Conservation (phyloP, 106 monocot genomes). For the Iris macrosiphon region DNA sequence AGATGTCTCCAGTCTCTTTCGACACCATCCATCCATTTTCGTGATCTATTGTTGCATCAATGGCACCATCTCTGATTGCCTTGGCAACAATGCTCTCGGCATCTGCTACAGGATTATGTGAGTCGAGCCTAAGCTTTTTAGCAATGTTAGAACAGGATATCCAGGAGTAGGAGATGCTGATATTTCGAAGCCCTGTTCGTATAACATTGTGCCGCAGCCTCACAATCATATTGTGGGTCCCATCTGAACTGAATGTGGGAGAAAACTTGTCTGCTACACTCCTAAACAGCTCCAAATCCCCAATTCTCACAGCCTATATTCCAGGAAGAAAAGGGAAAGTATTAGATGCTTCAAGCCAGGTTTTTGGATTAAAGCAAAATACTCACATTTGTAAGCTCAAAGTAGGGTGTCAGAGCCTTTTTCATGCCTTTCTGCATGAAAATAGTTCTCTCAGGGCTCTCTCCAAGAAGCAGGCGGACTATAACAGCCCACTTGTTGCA, state of each 20-base stretch:
- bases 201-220: slow-evolving; percentile 97
- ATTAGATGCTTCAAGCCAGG: too few relatives aligned
- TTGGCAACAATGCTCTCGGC: slow-evolving; percentile 95
- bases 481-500: slow-evolving; percentile 98
- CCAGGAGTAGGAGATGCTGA: slow-evolving; percentile 88
- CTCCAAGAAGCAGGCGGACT: slow-evolving; percentile 86
- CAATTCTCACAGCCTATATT: slow-evolving; percentile 80
- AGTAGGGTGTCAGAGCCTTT: slow-evolving; percentile 79
- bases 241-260: slow-evolving; percentile 48
- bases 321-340: too few relatives aligned
- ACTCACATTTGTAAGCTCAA: slow-evolving; percentile 94
- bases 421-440: slow-evolving; percentile 99
- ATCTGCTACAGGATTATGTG: slow-evolving; percentile 74
- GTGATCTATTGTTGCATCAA: slow-evolving; percentile 90
- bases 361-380: too few relatives aligned
- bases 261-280: slow-evolving; percentile 80
- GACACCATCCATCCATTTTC: slow-evolving; percentile 90
- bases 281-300: slow-evolving; percentile 84
- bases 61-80: slow-evolving; percentile 88
- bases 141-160: slow-evolving; percentile 81
- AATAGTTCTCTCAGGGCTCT: slow-evolving; percentile 92
- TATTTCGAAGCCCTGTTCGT: slow-evolving; percentile 87
- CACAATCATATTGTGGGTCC: slow-evolving; percentile 85
- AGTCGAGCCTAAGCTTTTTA: slow-evolving; percentile 66
- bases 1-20: slow-evolving; percentile 93